Evolutionary conservation across 2,329 filamentous ascomycete genomes (phyloP), one percentile per base, ranked within the genome.

Genomic region (Nothophaeocryptopus gaeumannii): DNA sequence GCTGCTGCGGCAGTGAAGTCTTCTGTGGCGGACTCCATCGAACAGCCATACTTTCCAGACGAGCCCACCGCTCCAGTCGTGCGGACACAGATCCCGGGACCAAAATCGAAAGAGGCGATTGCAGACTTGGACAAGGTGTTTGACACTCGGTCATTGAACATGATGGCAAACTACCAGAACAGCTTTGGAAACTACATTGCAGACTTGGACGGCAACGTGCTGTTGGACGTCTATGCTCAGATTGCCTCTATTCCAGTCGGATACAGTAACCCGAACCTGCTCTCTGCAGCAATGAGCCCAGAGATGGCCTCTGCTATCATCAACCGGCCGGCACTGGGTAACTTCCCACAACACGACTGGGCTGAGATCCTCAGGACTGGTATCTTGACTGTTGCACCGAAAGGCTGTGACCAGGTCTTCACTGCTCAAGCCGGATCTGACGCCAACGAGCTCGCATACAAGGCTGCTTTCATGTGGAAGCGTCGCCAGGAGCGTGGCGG

Each of bases 391-490:
- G 89, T 88, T 41, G 89, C 90, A 0, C 91, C 90, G 52, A 86
- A 85, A 68, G 90, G 90, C 31, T 75, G 92, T 56, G 75, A 90
- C 76, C 88, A 96, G 71, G 89, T 96, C 61, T 95, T 95, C 75
- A 96, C 90, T 13, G 89, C 86, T 58, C 86, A 89, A 77, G 83
- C 89, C 46, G 90, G 90, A 54, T 95, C 89, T 14, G 90, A 96
- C 65, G 90, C 90, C 72, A 96, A 96, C 74, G 91, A 96, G 75
- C 87, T 88, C 31, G 91, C 91, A 37, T 96, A 89, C 81, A 96
- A 96, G 76, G 90, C 90, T 8, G 90, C 91, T 42, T 96, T 96
- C 75, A 96, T 96, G 85, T 95, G 86, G 80, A 85, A 86, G 66
- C 84, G 88, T 41, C 87, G 89, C 70, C 79, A 83, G 56, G 82